Conservation (phyloP, 2,329 filamentous ascomycete species). For the Dactylellina haptotyla region DNA sequence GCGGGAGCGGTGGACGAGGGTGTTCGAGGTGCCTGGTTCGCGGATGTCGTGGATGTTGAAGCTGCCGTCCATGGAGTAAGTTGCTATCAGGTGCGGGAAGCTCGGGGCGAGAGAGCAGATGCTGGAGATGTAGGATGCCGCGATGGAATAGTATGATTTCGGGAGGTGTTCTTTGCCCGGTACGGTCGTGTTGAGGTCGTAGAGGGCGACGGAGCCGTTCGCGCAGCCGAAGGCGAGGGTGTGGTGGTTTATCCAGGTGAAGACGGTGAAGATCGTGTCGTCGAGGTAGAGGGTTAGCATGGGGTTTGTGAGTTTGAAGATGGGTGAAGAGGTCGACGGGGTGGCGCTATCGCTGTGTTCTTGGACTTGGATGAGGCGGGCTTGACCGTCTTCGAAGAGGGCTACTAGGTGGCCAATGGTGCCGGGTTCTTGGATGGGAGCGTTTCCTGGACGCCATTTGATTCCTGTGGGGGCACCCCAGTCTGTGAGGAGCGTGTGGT, state of each 20-base stretch:
- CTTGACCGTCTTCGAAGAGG: slow-evolving; percentile 65
- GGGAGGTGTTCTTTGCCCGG: slow-evolving; percentile 59
- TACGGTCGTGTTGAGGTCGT: slow-evolving; percentile 58
- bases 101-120: slow-evolving; percentile 65
- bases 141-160: slow-evolving; percentile 62
- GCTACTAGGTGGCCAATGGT: slow-evolving; percentile 65
- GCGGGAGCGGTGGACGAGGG: slow-evolving; percentile 36
- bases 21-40: slow-evolving; percentile 62
- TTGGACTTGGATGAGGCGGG: slow-evolving; percentile 60
- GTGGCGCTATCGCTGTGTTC: slow-evolving; percentile 60
- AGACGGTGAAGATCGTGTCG: slow-evolving; percentile 59
- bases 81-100: slow-evolving; percentile 63
- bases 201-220: slow-evolving; percentile 65
- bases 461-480: slow-evolving; percentile 64
- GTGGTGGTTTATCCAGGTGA: slow-evolving; percentile 65
- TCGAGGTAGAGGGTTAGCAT: slow-evolving; percentile 59
- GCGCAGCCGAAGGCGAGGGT: slow-evolving; percentile 64
- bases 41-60: slow-evolving; percentile 64
- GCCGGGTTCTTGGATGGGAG: slow-evolving; percentile 52
- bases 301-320: slow-evolving; percentile 61
- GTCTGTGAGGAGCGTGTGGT: slow-evolving; percentile 64
- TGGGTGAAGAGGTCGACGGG: slow-evolving; percentile 59
- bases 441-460: slow-evolving; percentile 65
- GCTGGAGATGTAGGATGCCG: slow-evolving; percentile 65
- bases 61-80: slow-evolving; percentile 65